Percentiles rank a stretch among this genome's conserved stretches.
Evolutionary conservation across 2,329 filamentous ascomycete species (phyloP).

Genomic region (Dactylellina drechsleri): DNA sequence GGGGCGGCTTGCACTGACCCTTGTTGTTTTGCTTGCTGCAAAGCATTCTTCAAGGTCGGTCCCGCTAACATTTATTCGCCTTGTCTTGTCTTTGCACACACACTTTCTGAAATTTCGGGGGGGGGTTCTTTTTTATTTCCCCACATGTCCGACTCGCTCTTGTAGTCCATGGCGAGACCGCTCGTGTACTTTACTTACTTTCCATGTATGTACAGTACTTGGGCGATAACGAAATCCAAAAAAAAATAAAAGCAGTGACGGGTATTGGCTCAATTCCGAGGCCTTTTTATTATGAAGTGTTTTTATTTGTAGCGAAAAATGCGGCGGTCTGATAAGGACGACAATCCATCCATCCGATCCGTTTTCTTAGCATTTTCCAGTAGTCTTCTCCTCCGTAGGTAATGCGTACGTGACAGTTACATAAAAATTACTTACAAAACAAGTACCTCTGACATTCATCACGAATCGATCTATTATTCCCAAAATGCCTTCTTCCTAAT

Average conservation of each 20-base stretch:
- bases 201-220: neutral
- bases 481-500: too few relatives aligned
- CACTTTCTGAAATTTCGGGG: neutral
- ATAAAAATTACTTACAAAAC: slow-evolving; percentile 26
- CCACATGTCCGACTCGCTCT: slow-evolving; percentile 34
- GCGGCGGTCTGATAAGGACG: slow-evolving; percentile 43
- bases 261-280: slow-evolving; percentile 50
- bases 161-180: neutral
- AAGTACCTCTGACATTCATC: slow-evolving; percentile 10
- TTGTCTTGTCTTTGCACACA: neutral
- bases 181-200: too few relatives aligned
- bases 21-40: slow-evolving; percentile 1
- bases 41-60: slow-evolving; percentile 1
- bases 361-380: neutral
- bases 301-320: slow-evolving; percentile 49
- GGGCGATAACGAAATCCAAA: slow-evolving; percentile 28
- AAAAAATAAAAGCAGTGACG: slow-evolving; percentile 10
- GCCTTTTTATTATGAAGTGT: slow-evolving; percentile 26
- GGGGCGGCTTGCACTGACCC: slow-evolving; percentile 40
- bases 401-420: slow-evolving; percentile 27
- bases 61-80: neutral
- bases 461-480: neutral
- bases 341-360: slow-evolving; percentile 30
- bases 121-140: slow-evolving; percentile 18
- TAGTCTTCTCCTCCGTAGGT: slow-evolving; percentile 7